These are phyloP conservation scores for Botryotinia calthae DNA, from an alignment of 2,329 filamentous ascomycete species.

Conservation along the genomic window DNA sequence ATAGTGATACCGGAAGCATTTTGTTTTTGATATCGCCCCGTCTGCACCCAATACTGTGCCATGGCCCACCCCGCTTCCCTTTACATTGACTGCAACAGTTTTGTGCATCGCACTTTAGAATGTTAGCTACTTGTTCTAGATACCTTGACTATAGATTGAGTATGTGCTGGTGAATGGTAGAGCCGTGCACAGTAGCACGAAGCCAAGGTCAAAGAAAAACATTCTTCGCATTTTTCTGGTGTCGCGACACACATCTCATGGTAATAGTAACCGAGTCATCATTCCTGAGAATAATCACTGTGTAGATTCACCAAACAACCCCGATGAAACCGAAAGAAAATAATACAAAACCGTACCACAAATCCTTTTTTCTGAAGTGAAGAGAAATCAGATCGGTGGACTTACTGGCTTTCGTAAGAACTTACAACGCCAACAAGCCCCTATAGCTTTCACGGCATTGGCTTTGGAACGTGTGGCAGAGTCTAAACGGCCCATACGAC, in stretches of 20 bases:
- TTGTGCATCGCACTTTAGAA: slow-evolving; percentile 16
- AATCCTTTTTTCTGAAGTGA: not conserved
- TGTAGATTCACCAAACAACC: rapidly evolving
- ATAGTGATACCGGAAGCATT: slow-evolving; percentile 22
- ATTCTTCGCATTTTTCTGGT: not conserved
- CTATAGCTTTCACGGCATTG: slow-evolving; percentile 24
- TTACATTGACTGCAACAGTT: slow-evolving; percentile 20
- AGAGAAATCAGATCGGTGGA: not conserved
- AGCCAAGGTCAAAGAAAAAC: not conserved
- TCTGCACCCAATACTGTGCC: slow-evolving; percentile 23
- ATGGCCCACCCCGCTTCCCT: slow-evolving; percentile 15
- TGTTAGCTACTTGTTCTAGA: not conserved
- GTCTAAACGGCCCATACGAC: slow-evolving; percentile 18
- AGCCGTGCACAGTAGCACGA: not conserved
- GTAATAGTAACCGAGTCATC: not conserved
- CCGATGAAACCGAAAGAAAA: not conserved
- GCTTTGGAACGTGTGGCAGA: slow-evolving; percentile 19
- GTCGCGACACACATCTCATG: not conserved
- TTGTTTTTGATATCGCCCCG: slow-evolving; percentile 21
- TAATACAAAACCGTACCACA: not conserved
- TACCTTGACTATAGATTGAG: not conserved
- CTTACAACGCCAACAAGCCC: slow-evolving; percentile 26
- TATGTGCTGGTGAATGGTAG: not conserved
- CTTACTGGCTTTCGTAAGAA: slow-evolving; percentile 25
- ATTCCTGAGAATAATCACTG: not conserved